Conservation (phyloP, 139 green algal species). For the Gonium pectorale region DNA sequence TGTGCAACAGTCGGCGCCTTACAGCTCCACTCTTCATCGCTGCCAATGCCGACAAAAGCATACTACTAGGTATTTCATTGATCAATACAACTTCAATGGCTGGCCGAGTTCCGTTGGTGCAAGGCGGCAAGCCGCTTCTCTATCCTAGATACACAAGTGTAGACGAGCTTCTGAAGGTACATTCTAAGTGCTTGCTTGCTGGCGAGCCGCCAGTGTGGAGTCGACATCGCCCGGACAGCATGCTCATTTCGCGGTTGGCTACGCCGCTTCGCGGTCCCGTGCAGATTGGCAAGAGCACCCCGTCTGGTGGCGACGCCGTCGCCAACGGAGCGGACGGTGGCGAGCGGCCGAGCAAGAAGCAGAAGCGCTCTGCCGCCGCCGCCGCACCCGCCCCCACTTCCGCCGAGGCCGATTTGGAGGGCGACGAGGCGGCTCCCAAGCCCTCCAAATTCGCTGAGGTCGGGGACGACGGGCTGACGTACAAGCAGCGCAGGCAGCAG, state of each 20-base stretch:
- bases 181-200: too few species aligned
- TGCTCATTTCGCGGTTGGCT: too few species aligned
- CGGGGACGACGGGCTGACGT: constrained; percentile 26
- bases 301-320: too few species aligned
- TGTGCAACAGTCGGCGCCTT: too few species aligned
- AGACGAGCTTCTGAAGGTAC: constrained; percentile 15
- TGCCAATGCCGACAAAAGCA: too few species aligned
- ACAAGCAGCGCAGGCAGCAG: constrained; percentile 39
- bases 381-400: neutral
- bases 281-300: constrained; percentile 4
- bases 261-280: too few species aligned
- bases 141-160: constrained; percentile 31
- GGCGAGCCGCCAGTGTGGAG: too few species aligned
- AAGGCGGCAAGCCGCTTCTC: constrained; percentile 8
- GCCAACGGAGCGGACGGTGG: neutral
- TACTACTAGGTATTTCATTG: neutral
- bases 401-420: neutral
- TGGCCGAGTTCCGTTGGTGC: constrained; percentile 16
- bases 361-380: constrained; percentile 19
- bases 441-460: neutral
- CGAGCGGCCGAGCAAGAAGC: constrained; percentile 35
- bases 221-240: too few species aligned
- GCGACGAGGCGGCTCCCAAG: neutral
- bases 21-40: too few species aligned
- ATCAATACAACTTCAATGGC: neutral